Conservation (phyloP, 768 basidiomycete species). For the Hydnum rufescens region DNA sequence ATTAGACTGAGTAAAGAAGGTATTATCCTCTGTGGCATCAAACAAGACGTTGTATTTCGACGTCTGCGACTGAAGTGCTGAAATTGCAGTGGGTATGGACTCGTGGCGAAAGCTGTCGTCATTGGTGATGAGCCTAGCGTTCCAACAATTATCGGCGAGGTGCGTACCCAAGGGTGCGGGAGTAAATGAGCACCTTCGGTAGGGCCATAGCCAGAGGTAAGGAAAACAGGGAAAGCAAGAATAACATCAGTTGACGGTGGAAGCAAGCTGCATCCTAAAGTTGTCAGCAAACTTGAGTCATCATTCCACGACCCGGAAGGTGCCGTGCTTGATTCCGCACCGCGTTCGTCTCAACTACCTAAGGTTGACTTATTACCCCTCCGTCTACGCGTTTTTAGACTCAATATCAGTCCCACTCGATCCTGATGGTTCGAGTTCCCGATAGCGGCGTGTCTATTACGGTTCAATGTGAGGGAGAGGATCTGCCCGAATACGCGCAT, state of each 20-base stretch:
- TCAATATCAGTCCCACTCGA: too few relatives aligned
- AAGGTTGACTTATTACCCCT: too few relatives aligned
- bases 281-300: too few relatives aligned
- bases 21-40: constrained; percentile 42
- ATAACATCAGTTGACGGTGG: background rate
- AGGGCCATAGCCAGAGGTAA: background rate
- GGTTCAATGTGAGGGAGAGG: too few relatives aligned
- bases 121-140: background rate
- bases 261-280: too few relatives aligned
- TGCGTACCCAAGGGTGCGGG: background rate
- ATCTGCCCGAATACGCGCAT: too few relatives aligned
- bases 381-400: too few relatives aligned
- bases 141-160: background rate
- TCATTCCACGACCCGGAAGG: too few relatives aligned
- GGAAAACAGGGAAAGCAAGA: background rate
- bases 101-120: background rate
- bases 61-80: constrained; percentile 10
- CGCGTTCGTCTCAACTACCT: too few relatives aligned
- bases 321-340: too few relatives aligned
- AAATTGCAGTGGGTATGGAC: background rate
- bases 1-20: constrained; percentile 33
- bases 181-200: background rate
- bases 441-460: too few relatives aligned
- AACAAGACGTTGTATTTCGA: constrained; percentile 28
- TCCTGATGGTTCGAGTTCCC: too few relatives aligned